Evolutionary conservation across 208 protist genomes (phyloP), one percentile per base, ranked within the genome.

Genomic region (Leishmania lainsoni): DNA sequence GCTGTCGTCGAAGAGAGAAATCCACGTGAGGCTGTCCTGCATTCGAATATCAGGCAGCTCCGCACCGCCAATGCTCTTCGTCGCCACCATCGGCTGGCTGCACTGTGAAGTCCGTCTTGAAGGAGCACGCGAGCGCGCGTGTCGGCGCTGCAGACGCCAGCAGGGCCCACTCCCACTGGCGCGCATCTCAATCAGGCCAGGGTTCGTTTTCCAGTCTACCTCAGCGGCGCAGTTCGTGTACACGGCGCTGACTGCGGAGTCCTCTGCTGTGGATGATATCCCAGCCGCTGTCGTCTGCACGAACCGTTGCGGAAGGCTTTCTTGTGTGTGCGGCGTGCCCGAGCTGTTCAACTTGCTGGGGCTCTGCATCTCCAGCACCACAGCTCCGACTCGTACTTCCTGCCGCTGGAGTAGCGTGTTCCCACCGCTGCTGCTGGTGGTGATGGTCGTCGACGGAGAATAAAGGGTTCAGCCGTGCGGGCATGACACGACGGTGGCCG

Each of bases 171-270:
- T 74, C 42, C 90, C 89, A 74, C 54, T 80, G 2, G 56, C 74
- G 49, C 81, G 81, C 89, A 93, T 89, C 22, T 78, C 89, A 35
- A 95, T 87, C 52, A 87, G 86, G 8, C 85, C 86, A n/a, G 83
- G 82, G 75, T 82, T 81, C 54, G 73, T 68, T 74, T 79, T 45
- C 89, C 89, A 91, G 70, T 81, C 61, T 42, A 65, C 80, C 48
- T 76, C 78, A 2, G 58, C 63, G 26, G 81, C 83, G 69, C 91
- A 93, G 80, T 91, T 89, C 20, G 80, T 84, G 85, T 90, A 93
- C n/a, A 29, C 5, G 61, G 56, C 32, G 17, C 52, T 58, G 12
- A 26, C 39, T 22, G 52, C 74, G 35, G 69, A 39, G 20, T 4
- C 45, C 39, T 8, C 42, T 39, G 42, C 58, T 42, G n/a, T 58